phyloP scores from a whole-genome alignment of 306 rosid genomes.

The Vicia faba region DNA sequence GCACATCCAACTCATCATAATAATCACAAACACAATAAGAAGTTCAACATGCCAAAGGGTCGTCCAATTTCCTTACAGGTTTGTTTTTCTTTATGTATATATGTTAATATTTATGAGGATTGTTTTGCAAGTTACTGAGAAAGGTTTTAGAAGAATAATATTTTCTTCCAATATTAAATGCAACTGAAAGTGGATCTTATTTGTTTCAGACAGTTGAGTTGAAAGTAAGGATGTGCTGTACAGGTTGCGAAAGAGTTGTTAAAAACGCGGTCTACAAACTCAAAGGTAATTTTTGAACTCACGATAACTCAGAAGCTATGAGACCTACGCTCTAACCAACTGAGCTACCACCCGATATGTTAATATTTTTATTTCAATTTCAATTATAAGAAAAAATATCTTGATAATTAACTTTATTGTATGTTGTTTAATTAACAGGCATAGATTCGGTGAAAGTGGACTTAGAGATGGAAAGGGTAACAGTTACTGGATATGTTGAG shows the following conservation, averaged over 20 bases:
- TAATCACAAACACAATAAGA: conserved; percentile 35
- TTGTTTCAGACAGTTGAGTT: conserved; percentile 91
- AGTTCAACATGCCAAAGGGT: conserved; percentile 72
- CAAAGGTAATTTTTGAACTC: conserved; percentile 53
- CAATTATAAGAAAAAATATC: too few relatives aligned
- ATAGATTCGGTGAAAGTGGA: conserved; percentile 82
- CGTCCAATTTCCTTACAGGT: conserved; percentile 90
- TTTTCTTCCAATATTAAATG: not conserved
- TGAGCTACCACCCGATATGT: too few relatives aligned
- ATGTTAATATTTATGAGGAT: not conserved
- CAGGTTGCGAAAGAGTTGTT: conserved; percentile 90
- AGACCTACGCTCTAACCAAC: too few relatives aligned
- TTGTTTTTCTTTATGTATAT: not conserved
- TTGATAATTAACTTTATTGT: not conserved
- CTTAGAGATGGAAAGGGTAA: conserved; percentile 70
- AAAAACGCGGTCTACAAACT: conserved; percentile 82
- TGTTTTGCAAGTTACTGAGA: conserved; percentile 1
- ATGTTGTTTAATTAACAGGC: conserved; percentile 43
- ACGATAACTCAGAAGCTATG: too few relatives aligned
- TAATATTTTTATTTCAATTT: too few relatives aligned
- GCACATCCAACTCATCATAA: conserved; percentile 3
- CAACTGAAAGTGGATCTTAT: conserved; percentile 39
- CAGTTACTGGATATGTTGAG: conserved; percentile 73
- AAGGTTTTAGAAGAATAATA: not conserved
- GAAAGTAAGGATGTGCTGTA: conserved; percentile 96